Evolutionary conservation across 1,284 basidiomycete genomes (phyloP).

Genomic region (Cryptococcus depauperatus): DNA sequence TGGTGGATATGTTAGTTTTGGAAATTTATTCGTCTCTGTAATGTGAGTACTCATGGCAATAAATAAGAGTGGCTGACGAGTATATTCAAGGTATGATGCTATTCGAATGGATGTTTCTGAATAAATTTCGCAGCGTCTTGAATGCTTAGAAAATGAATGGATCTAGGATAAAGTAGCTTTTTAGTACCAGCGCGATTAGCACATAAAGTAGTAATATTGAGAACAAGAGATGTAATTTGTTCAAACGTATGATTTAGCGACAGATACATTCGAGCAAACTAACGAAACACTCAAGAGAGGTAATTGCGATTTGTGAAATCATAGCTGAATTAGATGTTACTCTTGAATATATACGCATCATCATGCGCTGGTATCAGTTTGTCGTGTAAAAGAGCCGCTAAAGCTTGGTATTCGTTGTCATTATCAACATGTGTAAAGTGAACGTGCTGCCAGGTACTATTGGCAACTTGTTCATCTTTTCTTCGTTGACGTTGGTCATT

Average conservation of each 20-base stretch:
- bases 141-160: too few species aligned
- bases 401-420: slow-evolving; percentile 61
- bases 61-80: too few species aligned
- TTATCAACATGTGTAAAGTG: slow-evolving; percentile 63
- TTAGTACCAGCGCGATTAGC: too few species aligned
- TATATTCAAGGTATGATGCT: slow-evolving; percentile 4
- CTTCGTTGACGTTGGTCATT: slow-evolving; percentile 86
- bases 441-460: slow-evolving; percentile 65
- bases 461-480: slow-evolving; percentile 69
- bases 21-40: slow-evolving; percentile 8
- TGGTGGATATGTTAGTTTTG: slow-evolving; percentile 11
- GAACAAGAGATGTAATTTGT: too few species aligned
- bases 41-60: slow-evolving; percentile 1
- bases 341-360: slow-evolving; percentile 42
- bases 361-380: slow-evolving; percentile 43
- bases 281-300: too few species aligned
- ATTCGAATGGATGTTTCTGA: slow-evolving; percentile 1
- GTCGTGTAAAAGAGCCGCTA: slow-evolving; percentile 36
- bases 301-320: too few species aligned
- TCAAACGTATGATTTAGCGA: too few species aligned
- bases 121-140: background rate
- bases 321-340: slow-evolving; percentile 2
- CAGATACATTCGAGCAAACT: too few species aligned
- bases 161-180: too few species aligned
- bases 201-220: too few species aligned